Percentiles rank a stretch among this genome's conserved stretches.
phyloP scores from a whole-genome alignment of 1,284 basidiomycete species.

The Hemileia vastatrix region DNA sequence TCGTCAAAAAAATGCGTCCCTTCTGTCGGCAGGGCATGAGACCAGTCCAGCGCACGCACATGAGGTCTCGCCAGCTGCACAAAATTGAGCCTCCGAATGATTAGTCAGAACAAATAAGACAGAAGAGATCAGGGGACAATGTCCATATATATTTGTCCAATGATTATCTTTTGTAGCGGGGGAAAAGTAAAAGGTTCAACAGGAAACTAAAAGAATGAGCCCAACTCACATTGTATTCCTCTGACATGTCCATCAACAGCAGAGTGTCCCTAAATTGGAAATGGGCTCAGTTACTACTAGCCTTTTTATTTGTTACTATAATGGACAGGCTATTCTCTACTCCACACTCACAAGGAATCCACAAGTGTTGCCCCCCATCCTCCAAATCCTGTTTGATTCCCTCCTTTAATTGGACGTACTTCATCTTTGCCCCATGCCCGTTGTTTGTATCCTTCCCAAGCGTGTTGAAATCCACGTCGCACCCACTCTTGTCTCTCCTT shows the following conservation, averaged over 20 bases:
- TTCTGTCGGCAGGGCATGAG: constrained; percentile 1
- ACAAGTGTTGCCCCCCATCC: constrained; percentile 20
- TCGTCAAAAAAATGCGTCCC: no score
- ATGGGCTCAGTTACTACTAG: background rate
- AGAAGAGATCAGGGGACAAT: background rate
- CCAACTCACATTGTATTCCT: constrained; percentile 20
- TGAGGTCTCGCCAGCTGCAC: constrained; percentile 23
- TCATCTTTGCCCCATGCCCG: constrained; percentile 21
- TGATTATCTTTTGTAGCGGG: background rate
- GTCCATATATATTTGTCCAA: background rate
- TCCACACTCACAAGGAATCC: constrained; percentile 11
- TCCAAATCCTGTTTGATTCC: constrained; percentile 9
- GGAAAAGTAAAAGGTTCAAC: background rate
- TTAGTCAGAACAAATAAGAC: background rate
- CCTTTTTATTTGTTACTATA: background rate
- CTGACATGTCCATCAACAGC: constrained; percentile 23
- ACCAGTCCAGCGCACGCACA: constrained; percentile 19
- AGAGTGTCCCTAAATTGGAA: constrained; percentile 12
- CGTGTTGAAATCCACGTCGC: constrained; percentile 17
- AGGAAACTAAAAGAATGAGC: no score
- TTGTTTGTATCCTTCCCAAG: constrained; percentile 24
- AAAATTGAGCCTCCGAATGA: background rate
- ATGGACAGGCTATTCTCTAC: background rate
- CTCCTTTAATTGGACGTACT: constrained; percentile 5
- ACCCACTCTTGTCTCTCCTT: constrained; percentile 17